Evolutionary conservation across 2,329 filamentous ascomycete species (phyloP), one percentile per base, ranked within the genome.

Genomic region (Aspergillus texensis): DNA sequence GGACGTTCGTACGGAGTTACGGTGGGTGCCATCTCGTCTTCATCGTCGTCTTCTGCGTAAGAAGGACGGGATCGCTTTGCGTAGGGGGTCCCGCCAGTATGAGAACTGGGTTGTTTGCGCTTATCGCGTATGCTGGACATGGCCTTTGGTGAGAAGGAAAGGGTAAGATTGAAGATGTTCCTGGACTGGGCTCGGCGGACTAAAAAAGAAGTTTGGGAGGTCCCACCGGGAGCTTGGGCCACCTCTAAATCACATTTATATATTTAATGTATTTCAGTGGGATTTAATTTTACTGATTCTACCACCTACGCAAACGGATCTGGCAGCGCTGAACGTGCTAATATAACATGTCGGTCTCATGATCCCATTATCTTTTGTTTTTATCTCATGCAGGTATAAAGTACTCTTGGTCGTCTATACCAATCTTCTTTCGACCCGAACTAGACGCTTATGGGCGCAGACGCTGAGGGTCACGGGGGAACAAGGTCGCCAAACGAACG

Each of bases 401-500:
- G 19, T 26, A 30, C 32, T 30, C 32, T 21, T 30, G 16, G 16
- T 43, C 34, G 10, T 50, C 48, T 54, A 43, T 45, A 21, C 28
- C 50, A 16, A 24, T 36, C 26, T 16, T 54, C n/a, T 52, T 53
- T 36, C 28, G 4, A 28, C 24, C 30, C 45, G 21, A 6, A 28
- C 43, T 26, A 39, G 26, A 50, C 32, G 41, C 41, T 63, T 62
- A 80, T 65, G 80, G 80, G 54, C 80, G 76, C 72, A 82, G 72
- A 70, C 87, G 81, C 74, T 85, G 82, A 10, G 88, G 88, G 74
- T 90, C 88, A 67, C 88, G 80, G 34, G 88, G 88, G 79, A 89
- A 90, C 72, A 89, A 72, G 69, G 85, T 87, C 36, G 85, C 84
- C 75, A 89, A 78, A 41, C 88, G 77, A 56, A 90, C 84, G 69